Evolutionary conservation across 2,329 filamentous ascomycete species (phyloP).

Genomic region (Fusarium caatingaense): DNA sequence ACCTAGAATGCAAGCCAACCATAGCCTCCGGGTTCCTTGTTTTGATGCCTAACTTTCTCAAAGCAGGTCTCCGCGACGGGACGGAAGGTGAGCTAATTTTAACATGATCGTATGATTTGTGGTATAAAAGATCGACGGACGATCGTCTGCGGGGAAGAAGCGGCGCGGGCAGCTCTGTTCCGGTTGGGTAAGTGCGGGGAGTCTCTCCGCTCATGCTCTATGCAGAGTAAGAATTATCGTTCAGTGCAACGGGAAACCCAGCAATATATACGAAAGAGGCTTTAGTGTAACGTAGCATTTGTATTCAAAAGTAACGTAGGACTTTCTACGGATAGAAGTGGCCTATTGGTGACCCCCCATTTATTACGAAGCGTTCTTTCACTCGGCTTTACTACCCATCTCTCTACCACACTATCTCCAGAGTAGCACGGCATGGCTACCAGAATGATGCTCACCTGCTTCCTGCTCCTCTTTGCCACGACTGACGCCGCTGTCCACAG

Average conservation of each 20-base stretch:
- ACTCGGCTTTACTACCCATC: neutral
- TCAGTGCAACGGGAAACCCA: fast-evolving
- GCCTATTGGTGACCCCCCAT: neutral
- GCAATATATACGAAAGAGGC: neutral
- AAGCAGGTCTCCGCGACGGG: neutral
- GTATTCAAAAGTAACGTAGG: neutral
- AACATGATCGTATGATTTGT: neutral
- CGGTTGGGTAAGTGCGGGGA: neutral
- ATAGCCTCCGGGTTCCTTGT: no score
- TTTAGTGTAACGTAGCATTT: neutral
- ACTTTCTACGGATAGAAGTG: neutral
- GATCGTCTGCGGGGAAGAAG: neutral
- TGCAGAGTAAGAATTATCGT: neutral
- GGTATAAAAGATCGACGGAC: neutral
- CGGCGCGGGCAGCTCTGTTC: neutral
- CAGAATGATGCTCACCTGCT: neutral
- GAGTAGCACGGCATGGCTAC: no score
- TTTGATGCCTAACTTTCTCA: no score
- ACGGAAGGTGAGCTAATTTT: neutral
- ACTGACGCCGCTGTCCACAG: no score
- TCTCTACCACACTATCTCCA: neutral
- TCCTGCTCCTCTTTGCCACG: neutral
- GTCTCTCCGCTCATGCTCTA: neutral
- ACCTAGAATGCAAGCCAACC: no score
- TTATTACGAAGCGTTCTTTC: neutral